Base-by-base conservation (phyloP, 352 stramenopile genomes). In the Phytopythium cucurbitacearum region DNA sequence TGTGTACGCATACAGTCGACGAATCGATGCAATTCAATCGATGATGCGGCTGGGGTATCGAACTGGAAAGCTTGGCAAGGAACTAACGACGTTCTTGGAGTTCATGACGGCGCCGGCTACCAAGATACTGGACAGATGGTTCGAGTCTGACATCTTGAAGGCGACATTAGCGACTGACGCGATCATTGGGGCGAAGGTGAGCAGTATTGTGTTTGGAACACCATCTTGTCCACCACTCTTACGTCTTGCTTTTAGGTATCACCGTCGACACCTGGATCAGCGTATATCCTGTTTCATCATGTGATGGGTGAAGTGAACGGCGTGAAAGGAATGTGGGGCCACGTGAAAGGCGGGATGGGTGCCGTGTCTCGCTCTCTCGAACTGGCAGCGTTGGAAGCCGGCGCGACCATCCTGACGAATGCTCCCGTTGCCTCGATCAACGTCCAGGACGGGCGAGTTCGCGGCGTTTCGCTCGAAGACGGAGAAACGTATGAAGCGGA, bases 291-390 rank as follows among this genome's bases (percentile, higher is more conserved):
- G 15, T 88, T 97, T 28, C 89, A 97, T 44, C 89, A 96, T 52
- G 90, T 97, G 16, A 97, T 97, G 89, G 89, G 89, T 15, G 89
- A 97, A 69, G 81, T 92, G 13, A 89, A 92, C 40, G 87, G 87
- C 15, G 58, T 91, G 8, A 94, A 94, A 45, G 88, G 88, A 12
- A 83, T 85, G 46, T 97, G 89, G 89, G 84, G 85, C 0, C 90
- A 97, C 48, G 86, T 97, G 28, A 85, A 91, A 59, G 89, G 89
- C 6, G 89, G 89, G 5, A 97, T 97, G 89, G 89, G 89, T 7
- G 60, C 64, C 0, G 79, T 97, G 40, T 89, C 75, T 2, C 59
- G 93, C 33, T 76, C 84, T 1, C 65, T 97, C 7, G 57, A 66
- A 15, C 73, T 64, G 32, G 86, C 83, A 42, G 89, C 89, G 0